These are phyloP conservation scores for Millerago galiae DNA, from an alignment of 805 yeast species.

Conservation along the genomic window DNA sequence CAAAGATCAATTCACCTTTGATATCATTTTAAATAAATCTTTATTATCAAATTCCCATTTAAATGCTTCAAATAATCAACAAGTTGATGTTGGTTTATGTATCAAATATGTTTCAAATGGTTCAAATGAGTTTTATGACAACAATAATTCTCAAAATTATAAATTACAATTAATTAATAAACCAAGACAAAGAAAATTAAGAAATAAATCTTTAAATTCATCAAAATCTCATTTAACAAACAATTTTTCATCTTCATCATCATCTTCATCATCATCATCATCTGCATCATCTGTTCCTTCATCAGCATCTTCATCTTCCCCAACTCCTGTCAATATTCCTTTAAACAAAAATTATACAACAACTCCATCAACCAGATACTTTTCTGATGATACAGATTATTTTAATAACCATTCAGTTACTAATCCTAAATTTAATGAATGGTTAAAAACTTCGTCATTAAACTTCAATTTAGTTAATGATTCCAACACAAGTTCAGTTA, in stretches of 20 bases:
- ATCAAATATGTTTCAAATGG: slow-evolving; percentile 31
- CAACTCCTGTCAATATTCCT: slow-evolving; percentile 8
- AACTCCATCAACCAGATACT: slow-evolving; percentile 16
- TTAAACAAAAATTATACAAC: slow-evolving; percentile 8
- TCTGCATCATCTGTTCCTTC: slow-evolving; percentile 2
- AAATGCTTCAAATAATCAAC: slow-evolving; percentile 8
- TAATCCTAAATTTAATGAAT: slow-evolving; percentile 8
- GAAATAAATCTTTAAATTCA: not conserved
- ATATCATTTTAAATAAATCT: slow-evolving; percentile 34
- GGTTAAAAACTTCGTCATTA: slow-evolving; percentile 9
- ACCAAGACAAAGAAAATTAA: slow-evolving; percentile 8
- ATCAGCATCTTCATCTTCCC: slow-evolving; percentile 8
- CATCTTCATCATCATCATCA: slow-evolving; percentile 1
- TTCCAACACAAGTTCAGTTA: not conserved
- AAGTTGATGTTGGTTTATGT: slow-evolving; percentile 30
- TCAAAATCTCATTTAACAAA: slow-evolving; percentile 4
- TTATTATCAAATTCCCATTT: slow-evolving; percentile 12
- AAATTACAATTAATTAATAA: slow-evolving; percentile 26
- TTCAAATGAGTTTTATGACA: slow-evolving; percentile 32
- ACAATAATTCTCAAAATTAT: slow-evolving; percentile 31
- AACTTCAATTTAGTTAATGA: slow-evolving; percentile 4
- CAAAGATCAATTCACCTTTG: slow-evolving; percentile 44
- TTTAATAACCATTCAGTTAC: slow-evolving; percentile 14
- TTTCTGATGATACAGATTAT: slow-evolving; percentile 24
- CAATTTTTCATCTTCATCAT: slow-evolving; percentile 6